Evolutionary conservation across 2,329 filamentous ascomycete species (phyloP).

Genomic region (Dactylonectria macrodidyma): DNA sequence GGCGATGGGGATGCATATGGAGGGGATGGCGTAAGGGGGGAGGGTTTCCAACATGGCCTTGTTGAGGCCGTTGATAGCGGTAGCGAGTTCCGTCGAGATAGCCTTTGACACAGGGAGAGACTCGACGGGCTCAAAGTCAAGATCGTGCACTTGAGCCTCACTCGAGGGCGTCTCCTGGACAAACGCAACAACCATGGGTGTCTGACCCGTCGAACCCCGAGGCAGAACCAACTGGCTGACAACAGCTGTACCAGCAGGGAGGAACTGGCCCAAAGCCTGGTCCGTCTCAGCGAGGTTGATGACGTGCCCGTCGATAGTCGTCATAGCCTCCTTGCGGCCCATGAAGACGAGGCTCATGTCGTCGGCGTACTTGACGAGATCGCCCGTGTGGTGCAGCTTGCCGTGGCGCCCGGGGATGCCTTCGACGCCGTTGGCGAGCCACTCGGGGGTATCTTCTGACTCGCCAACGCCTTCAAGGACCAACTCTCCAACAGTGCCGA

Average conservation of each 20-base stretch:
- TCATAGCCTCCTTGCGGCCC: slow-evolving; percentile 41
- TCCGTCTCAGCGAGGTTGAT: slow-evolving; percentile 45
- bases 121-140: slow-evolving; percentile 23
- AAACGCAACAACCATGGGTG: slow-evolving; percentile 41
- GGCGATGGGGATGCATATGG: slow-evolving; percentile 39
- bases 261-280: slow-evolving; percentile 39
- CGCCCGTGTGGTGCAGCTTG: slow-evolving; percentile 44
- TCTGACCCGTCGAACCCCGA: slow-evolving; percentile 38
- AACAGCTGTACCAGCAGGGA: slow-evolving; percentile 32
- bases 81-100: slow-evolving; percentile 40
- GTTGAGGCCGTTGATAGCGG: slow-evolving; percentile 41
- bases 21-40: slow-evolving; percentile 46
- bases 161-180: slow-evolving; percentile 19
- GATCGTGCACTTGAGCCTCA: slow-evolving; percentile 27
- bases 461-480: slow-evolving; percentile 52
- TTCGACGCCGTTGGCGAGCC: slow-evolving; percentile 38
- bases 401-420: slow-evolving; percentile 39
- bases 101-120: slow-evolving; percentile 32
- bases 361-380: slow-evolving; percentile 46
- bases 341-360: slow-evolving; percentile 44
- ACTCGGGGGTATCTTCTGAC: slow-evolving; percentile 38
- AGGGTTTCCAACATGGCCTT: slow-evolving; percentile 46
- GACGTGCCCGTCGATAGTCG: slow-evolving; percentile 43
- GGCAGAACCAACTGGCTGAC: slow-evolving; percentile 40
- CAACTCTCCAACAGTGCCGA: slow-evolving; percentile 54